Evolutionary conservation across 1,139 yeast genomes (phyloP).

Genomic region (Taphrina pruni): DNA sequence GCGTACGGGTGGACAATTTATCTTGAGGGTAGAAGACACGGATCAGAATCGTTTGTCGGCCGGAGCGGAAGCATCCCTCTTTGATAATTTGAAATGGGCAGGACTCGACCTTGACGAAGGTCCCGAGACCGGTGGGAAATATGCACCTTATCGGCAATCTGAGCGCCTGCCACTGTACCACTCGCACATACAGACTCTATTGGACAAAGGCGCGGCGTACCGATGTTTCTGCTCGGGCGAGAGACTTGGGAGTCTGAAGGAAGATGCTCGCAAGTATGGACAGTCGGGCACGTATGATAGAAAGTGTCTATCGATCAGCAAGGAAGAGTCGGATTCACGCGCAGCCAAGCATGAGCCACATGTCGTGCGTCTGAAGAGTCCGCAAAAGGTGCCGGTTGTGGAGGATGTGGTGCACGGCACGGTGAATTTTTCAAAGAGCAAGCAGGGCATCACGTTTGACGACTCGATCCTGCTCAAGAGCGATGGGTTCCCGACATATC

Average conservation of each 20-base stretch:
- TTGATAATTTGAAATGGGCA: slow-evolving; percentile 78
- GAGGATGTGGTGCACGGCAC: slow-evolving; percentile 41
- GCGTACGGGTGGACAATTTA: slow-evolving; percentile 77
- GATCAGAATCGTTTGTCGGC: slow-evolving; percentile 75
- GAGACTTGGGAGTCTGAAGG: slow-evolving; percentile 69
- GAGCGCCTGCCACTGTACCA: slow-evolving; percentile 72
- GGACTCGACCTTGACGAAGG: slow-evolving; percentile 81
- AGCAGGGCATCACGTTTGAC: slow-evolving; percentile 65
- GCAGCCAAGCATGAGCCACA: slow-evolving; percentile 50
- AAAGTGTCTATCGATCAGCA: slow-evolving; percentile 62
- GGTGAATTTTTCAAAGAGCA: slow-evolving; percentile 23
- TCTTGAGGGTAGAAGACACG: slow-evolving; percentile 88
- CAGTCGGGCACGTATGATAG: slow-evolving; percentile 96
- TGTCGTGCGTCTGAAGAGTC: slow-evolving; percentile 49
- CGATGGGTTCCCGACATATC: slow-evolving; percentile 94
- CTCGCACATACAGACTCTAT: slow-evolving; percentile 61
- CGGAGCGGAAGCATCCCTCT: slow-evolving; percentile 84
- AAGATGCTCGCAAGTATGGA: slow-evolving; percentile 70
- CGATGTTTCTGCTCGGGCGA: slow-evolving; percentile 85
- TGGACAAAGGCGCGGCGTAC: slow-evolving; percentile 75
- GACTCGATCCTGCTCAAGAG: slow-evolving; percentile 89
- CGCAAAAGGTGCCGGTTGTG: slow-evolving; percentile 23
- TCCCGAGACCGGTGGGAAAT: slow-evolving; percentile 67
- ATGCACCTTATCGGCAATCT: slow-evolving; percentile 83
- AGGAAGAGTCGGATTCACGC: slow-evolving; percentile 55